These are phyloP conservation scores for Nakazawaea peltata DNA, from an alignment of 805 yeast genomes.

Conservation along the genomic window DNA sequence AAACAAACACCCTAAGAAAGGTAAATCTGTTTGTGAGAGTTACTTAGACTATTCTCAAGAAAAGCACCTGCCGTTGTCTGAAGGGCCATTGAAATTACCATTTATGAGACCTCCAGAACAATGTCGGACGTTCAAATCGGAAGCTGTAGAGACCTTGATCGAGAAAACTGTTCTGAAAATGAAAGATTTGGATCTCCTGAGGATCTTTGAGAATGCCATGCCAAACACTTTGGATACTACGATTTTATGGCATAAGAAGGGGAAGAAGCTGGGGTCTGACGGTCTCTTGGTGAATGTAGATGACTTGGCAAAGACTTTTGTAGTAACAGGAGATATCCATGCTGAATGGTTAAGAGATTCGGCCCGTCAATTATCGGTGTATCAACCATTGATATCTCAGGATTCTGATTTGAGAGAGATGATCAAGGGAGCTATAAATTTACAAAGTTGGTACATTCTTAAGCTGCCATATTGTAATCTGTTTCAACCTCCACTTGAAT, in stretches of 20 bases:
- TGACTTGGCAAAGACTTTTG: constrained; percentile 50
- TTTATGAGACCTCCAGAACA: constrained; percentile 65
- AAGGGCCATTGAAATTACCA: constrained; percentile 51
- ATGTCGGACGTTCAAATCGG: constrained; percentile 68
- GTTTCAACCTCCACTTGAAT: constrained; percentile 70
- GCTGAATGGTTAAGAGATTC: constrained; percentile 93
- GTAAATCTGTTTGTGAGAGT: constrained; percentile 38
- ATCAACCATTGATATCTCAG: constrained; percentile 48
- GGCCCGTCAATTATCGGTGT: constrained; percentile 73
- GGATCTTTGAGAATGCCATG: constrained; percentile 72
- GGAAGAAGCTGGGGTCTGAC: constrained; percentile 9
- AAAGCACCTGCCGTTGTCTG: constrained; percentile 48
- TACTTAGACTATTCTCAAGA: constrained; percentile 52
- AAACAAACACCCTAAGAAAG: background rate
- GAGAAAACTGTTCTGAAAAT: constrained; percentile 41
- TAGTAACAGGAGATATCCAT: constrained; percentile 88
- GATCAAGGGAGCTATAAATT: constrained; percentile 71
- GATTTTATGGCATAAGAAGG: constrained; percentile 54
- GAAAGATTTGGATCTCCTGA: constrained; percentile 56
- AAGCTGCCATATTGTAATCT: constrained; percentile 83
- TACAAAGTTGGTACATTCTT: constrained; percentile 60
- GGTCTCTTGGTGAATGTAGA: constrained; percentile 8
- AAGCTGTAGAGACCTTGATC: constrained; percentile 54
- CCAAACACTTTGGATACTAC: constrained; percentile 91
- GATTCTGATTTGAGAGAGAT: constrained; percentile 44